Base-by-base conservation (phyloP, 306 rosid genomes). In the Vachellia pachyceras region DNA sequence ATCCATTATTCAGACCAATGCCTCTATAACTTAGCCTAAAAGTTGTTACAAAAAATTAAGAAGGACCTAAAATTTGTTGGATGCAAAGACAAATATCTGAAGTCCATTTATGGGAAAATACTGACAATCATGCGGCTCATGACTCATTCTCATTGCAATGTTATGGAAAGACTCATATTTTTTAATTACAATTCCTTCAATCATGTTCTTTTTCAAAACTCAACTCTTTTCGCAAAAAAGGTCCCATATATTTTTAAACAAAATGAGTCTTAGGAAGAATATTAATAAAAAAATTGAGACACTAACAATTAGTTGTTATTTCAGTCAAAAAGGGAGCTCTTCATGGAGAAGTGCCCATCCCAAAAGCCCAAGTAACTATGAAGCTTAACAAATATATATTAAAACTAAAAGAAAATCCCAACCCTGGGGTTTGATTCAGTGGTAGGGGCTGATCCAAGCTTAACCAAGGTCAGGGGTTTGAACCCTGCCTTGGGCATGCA, bases 111-210 rank as follows among this genome's bases (percentile, higher is more conserved):
- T 5, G 10, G 49, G 55, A 45, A 44, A 23, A 20, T 23, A 22
- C 5, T 46, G 72, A 17, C 60, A 49, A 35, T 74, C 41, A 44
- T 23, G 36, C 23, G 35, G 15, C 17, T 69, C 33, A n/a, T 55
- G 67, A 50, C 41, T 82, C 29, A 64, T 61, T 76, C 10, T 67
- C 42, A 22, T 17, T 88, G 55, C 66, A 6, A 22, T 76, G 13
- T 65, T 68, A 71, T 49, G 82, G n/a, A n/a, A n/a, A n/a, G n/a
- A n/a, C n/a, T n/a, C n/a, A n/a, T n/a, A n/a, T n/a, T n/a, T n/a
- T n/a, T n/a, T n/a, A n/a, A n/a, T n/a, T n/a, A n/a, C n/a, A n/a
- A n/a, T n/a, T n/a, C n/a, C n/a, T n/a, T n/a, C n/a, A n/a, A n/a
- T n/a, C n/a, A n/a, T n/a, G n/a, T n/a, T n/a, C n/a, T 69, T 29